Percentiles rank a stretch among this genome's conserved stretches.
Evolutionary conservation across 768 basidiomycete genomes (phyloP).

Genomic region (Cystofilobasidium macerans): DNA sequence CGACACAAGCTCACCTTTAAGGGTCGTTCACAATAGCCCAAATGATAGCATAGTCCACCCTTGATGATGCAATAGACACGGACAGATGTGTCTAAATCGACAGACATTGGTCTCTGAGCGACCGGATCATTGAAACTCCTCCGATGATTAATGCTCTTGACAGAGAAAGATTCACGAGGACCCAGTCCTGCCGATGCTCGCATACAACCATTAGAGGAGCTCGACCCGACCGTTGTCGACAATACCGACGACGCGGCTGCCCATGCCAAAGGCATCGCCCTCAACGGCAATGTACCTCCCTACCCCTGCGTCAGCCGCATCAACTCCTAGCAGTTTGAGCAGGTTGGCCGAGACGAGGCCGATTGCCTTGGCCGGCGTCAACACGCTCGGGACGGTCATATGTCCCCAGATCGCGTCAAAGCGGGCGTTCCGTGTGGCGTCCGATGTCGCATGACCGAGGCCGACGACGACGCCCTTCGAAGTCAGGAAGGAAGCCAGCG

Average conservation of each 20-base stretch:
- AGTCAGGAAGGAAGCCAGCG: slow-evolving; percentile 51
- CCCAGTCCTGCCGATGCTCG: too few species aligned
- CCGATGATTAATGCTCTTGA: too few species aligned
- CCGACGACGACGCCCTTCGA: slow-evolving; percentile 53
- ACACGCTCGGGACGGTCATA: neutral
- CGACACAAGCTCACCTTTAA: too few species aligned
- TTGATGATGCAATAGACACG: too few species aligned
- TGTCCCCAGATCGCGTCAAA: slow-evolving; percentile 44
- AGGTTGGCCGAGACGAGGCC: slow-evolving; percentile 49
- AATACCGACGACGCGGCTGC: neutral
- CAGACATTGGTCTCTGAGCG: too few species aligned
- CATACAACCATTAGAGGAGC: slow-evolving; percentile 4
- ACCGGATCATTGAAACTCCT: too few species aligned
- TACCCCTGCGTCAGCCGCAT: neutral
- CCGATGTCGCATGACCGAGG: slow-evolving; percentile 53
- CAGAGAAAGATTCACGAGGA: too few species aligned
- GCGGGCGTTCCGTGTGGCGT: slow-evolving; percentile 56
- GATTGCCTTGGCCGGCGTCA: slow-evolving; percentile 39
- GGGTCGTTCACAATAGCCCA: too few species aligned
- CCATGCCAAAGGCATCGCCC: slow-evolving; percentile 8
- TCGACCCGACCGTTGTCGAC: neutral
- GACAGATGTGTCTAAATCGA: too few species aligned
- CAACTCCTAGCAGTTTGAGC: slow-evolving; percentile 46
- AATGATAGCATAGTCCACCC: too few species aligned
- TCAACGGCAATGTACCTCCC: neutral